Evolutionary conservation across 139 green algal species (phyloP).

Genomic region (Chlorella sp.): DNA sequence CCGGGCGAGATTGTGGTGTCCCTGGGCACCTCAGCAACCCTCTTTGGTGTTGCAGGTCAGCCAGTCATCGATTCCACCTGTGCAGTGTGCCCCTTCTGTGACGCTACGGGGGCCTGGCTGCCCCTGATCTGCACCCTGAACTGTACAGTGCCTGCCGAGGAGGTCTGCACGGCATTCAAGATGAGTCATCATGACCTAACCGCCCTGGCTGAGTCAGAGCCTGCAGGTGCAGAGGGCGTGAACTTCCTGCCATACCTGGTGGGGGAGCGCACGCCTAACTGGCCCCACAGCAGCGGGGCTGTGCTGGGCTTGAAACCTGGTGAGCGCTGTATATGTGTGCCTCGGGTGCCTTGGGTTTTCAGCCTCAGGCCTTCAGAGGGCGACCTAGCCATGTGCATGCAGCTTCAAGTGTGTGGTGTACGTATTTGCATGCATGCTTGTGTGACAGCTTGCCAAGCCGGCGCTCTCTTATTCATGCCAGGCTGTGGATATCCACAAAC

Average conservation of each 20-base stretch:
- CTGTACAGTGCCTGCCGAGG: constrained; percentile 69
- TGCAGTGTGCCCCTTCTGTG: constrained; percentile 73
- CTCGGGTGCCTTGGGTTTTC: no score
- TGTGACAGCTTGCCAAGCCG: not conserved
- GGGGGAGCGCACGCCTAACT: constrained; percentile 84
- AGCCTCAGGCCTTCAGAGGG: not conserved
- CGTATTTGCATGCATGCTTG: not conserved
- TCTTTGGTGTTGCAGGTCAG: no score
- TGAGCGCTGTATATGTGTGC: not conserved
- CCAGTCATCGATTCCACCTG: constrained; percentile 64
- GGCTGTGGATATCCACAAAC: no score
- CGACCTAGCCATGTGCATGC: not conserved
- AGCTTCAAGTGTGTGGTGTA: not conserved
- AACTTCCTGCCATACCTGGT: constrained; percentile 76
- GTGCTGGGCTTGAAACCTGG: constrained; percentile 49
- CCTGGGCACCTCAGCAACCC: no score
- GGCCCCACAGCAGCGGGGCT: constrained; percentile 64
- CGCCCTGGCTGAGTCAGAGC: constrained; percentile 44
- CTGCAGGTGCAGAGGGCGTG: constrained; percentile 58
- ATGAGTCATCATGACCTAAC: constrained; percentile 64
- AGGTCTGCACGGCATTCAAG: no score
- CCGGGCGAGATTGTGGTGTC: no score
- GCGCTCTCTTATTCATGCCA: not conserved
- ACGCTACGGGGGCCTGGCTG: constrained; percentile 70
- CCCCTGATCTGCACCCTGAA: constrained; percentile 86